Evolutionary conservation across 305 asterid species (phyloP).

Genomic region (Solanum hybrid): DNA sequence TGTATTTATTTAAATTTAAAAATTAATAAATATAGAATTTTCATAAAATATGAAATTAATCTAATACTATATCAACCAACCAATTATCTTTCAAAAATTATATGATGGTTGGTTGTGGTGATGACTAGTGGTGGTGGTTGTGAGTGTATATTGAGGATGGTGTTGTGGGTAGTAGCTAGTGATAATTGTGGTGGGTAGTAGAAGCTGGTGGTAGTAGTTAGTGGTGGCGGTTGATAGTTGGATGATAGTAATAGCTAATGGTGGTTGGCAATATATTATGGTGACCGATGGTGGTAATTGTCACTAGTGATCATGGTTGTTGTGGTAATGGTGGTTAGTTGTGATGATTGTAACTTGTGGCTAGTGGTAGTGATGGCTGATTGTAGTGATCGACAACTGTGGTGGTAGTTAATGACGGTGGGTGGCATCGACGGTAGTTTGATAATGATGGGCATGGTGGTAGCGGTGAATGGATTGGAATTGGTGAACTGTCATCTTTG

Average conservation of each 20-base stretch:
- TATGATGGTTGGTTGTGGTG: neutral
- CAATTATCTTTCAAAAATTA: neutral
- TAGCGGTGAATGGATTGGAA: neutral
- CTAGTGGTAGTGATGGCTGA: neutral
- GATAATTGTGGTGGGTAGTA: neutral
- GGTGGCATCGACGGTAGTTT: neutral
- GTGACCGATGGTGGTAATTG: neutral
- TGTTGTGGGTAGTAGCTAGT: neutral
- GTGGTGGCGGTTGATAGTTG: neutral
- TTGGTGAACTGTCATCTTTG: neutral
- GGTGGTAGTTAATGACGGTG: neutral
- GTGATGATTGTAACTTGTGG: neutral
- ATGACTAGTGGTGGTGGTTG: neutral
- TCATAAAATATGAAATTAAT: neutral
- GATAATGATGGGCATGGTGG: neutral
- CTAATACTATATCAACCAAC: neutral
- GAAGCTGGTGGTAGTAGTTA: neutral
- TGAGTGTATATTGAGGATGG: neutral
- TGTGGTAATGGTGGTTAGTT: neutral
- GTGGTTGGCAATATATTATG: neutral
- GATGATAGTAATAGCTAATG: neutral
- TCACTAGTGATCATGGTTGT: neutral
- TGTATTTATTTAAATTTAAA: neutral
- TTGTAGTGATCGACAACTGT: neutral
- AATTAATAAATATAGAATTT: neutral